These are phyloP conservation scores for Aspergillus caelatus DNA, from an alignment of 2,329 filamentous ascomycete species.

Conservation along the genomic window DNA sequence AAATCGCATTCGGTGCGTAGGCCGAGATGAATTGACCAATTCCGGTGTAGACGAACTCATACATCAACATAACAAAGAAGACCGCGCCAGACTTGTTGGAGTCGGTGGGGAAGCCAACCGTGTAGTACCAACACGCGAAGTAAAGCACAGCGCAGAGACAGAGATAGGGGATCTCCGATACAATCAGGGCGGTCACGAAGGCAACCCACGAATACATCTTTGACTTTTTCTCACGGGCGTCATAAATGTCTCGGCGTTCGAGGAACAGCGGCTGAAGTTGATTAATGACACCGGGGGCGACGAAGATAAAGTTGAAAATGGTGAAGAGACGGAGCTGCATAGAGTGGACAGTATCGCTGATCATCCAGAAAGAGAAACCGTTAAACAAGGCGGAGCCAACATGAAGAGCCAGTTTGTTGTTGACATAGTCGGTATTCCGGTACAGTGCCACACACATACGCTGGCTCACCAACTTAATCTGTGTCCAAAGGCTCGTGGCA, in stretches of 20 bases:
- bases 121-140: constrained; percentile 74
- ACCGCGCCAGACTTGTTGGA: constrained; percentile 46
- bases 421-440: constrained; percentile 68
- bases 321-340: constrained; percentile 77
- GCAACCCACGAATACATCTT: constrained; percentile 76
- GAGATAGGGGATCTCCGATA: constrained; percentile 71
- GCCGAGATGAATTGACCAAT: constrained; percentile 81
- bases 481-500: constrained; percentile 63
- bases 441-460: constrained; percentile 68
- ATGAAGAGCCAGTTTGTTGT: constrained; percentile 64
- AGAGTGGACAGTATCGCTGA: constrained; percentile 64
- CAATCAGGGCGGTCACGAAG: constrained; percentile 68
- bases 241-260: constrained; percentile 69
- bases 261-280: constrained; percentile 69
- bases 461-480: constrained; percentile 67
- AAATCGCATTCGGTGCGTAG: constrained; percentile 67
- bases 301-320: constrained; percentile 63
- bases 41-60: constrained; percentile 70
- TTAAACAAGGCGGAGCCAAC: constrained; percentile 54
- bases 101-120: constrained; percentile 54
- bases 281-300: constrained; percentile 47
- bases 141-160: constrained; percentile 67
- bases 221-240: constrained; percentile 67
- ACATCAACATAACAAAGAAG: constrained; percentile 73
- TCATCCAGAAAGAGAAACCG: constrained; percentile 66